Evolutionary conservation across 2,329 filamentous ascomycete genomes (phyloP), one percentile per base, ranked within the genome.

Genomic region (Fonsecaea pedrosoi): DNA sequence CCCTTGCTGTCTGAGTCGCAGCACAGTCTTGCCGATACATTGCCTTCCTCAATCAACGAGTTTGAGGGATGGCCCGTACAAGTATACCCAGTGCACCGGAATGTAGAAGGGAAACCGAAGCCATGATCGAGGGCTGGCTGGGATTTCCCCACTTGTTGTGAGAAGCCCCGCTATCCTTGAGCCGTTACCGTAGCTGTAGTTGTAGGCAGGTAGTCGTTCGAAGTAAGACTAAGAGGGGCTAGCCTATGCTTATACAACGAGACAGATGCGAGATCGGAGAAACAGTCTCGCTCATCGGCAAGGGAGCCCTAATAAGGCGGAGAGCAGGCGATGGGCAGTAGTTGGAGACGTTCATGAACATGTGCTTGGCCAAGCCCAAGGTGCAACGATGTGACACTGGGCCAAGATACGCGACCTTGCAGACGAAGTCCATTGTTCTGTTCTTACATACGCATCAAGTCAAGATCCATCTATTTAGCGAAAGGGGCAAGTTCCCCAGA

Each of bases 41-140:
- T 40, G 4, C 8, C 37, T 40, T 9, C 12, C 12, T 40, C 12
- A 5, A 15, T 40, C 8, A 13, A 40, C 15, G 4, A 86, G 76
- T 32, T 32, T 1, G 30, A 32, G 30, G 30, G 30, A 4, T 32
- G 30, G 3, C 30, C 4, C 6, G 30, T 4, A 32, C 30, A 32
- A 32, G 30, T 5, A 32, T 32, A 32, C 30, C 30, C 30, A 32
- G 30, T 32, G 3, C 30, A 32, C 30, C 30, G 4, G 30, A 32
- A 32, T 32, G 4, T 32, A 32, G 30, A 32, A 32, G 30, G 6
- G 30, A 32, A 32, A 32, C 30, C 30, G 6, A 32, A 32, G 30
- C 30, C 4, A 32, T 6, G 30, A 32, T 32, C 42, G 4, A 7
- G 42, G 2, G 42, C 4, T 2, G 18, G 25, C 18, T 6, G 42